Evolutionary conservation across 305 asterid genomes (phyloP), one percentile per base, ranked within the genome.

Genomic region (Rubia occidens): DNA sequence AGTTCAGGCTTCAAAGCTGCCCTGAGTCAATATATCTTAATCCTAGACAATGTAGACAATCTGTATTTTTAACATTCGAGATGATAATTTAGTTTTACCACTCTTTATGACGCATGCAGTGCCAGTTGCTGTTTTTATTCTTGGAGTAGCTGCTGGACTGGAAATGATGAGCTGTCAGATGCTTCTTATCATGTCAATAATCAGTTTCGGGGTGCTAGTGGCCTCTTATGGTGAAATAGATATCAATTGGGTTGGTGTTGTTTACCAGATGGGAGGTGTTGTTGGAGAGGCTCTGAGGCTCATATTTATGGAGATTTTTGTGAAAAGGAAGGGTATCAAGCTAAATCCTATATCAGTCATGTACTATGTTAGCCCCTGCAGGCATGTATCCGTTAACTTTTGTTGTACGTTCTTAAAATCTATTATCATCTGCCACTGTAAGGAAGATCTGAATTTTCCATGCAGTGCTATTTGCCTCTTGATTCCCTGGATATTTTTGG

Each of bases 321-420:
- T 91, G 66, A 91, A 91, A 82, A 77, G 89, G 74, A 91, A 91
- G 88, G 95, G 97, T 59, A 78, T 91, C 72, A 89, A 91, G 77
- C 78, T 91, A 76, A 91, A 89, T 76, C 95, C 96, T 59, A 80
- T 91, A 78, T 87, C 96, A 56, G 75, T 91, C 82, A 91, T 91
- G 98, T 91, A 91, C 85, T 91, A 91, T 53, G 92, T 91, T 61
- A 87, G 98, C 82, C 98, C 98, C 24, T 91, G 95, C 96, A 91
- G 98, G 96, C 76, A 83, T 78, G 92, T 76, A 47, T 39, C 77
- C 60, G 45, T 63, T 40, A 71, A 66, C 58, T 43, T 64, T 55
- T 55, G n/a, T 64, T 0, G 14, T 15, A 11, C 14, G 32, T 70
- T 58, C 14, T 32, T 58, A 51, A 44, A 40, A 66, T 29, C 21